Evolutionary conservation across 352 stramenopile genomes (phyloP).

Genomic region (Phytophthora pseudosyringae): DNA sequence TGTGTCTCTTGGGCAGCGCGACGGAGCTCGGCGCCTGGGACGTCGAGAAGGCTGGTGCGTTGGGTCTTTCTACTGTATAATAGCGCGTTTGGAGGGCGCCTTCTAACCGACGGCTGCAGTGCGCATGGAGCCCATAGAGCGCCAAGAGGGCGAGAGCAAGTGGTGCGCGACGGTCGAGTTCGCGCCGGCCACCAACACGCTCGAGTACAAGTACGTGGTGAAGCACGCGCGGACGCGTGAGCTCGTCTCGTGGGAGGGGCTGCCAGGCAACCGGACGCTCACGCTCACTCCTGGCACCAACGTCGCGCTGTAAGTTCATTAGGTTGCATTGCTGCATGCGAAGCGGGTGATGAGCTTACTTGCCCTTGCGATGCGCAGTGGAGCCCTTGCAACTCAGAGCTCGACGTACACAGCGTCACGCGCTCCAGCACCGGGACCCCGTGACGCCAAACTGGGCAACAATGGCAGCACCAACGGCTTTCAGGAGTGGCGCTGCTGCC

Average conservation of each 20-base stretch:
- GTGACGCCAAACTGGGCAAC: slow-evolving; percentile 57
- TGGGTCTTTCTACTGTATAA: neutral
- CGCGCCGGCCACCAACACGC: slow-evolving; percentile 18
- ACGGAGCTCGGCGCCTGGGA: slow-evolving; percentile 72
- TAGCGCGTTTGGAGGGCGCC: neutral
- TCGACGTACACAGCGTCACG: slow-evolving; percentile 56
- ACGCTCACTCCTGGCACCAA: slow-evolving; percentile 52
- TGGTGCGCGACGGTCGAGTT: slow-evolving; percentile 53
- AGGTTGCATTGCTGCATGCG: neutral
- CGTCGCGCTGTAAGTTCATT: slow-evolving; percentile 58
- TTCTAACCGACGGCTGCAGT: slow-evolving; percentile 37
- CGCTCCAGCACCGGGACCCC: slow-evolving; percentile 48
- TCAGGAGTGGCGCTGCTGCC: slow-evolving; percentile 68
- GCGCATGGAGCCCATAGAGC: slow-evolving; percentile 47
- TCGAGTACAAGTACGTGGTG: slow-evolving; percentile 87
- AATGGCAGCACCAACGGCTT: slow-evolving; percentile 75
- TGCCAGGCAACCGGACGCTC: slow-evolving; percentile 73
- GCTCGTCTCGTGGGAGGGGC: slow-evolving; percentile 72
- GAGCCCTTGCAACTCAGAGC: slow-evolving; percentile 45
- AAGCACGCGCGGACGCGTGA: slow-evolving; percentile 44
- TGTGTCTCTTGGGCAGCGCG: slow-evolving; percentile 64
- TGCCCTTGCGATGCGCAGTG: slow-evolving; percentile 7
- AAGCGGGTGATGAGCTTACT: neutral
- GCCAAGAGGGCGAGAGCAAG: slow-evolving; percentile 35
- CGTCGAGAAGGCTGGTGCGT: slow-evolving; percentile 51